phyloP scores from a whole-genome alignment of 2,329 filamentous ascomycete species.

The Sphaceloma murrayae region DNA sequence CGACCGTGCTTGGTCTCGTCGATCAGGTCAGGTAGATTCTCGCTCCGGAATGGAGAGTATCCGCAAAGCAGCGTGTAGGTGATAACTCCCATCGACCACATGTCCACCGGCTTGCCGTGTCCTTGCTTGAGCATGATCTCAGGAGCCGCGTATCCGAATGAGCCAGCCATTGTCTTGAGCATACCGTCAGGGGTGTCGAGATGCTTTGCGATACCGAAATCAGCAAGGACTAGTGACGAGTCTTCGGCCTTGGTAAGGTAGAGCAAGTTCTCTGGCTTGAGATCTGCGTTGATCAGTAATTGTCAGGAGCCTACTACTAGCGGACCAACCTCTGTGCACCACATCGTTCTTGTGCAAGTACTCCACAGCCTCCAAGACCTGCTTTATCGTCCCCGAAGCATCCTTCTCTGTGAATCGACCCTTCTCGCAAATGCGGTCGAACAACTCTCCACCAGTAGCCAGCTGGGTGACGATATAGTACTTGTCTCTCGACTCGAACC shows the following conservation, averaged over 20 bases:
- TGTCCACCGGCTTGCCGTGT: slow-evolving; percentile 95
- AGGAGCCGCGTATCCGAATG: slow-evolving; percentile 93
- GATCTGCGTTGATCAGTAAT: slow-evolving; percentile 51
- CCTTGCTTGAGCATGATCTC: slow-evolving; percentile 98
- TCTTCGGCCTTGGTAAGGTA: slow-evolving; percentile 70
- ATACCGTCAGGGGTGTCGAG: slow-evolving; percentile 83
- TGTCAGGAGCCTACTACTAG: no score
- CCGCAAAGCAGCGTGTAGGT: slow-evolving; percentile 97
- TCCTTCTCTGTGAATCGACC: slow-evolving; percentile 99
- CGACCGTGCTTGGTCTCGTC: slow-evolving; percentile 79
- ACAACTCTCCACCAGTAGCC: slow-evolving; percentile 89
- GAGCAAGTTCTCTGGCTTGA: slow-evolving; percentile 95
- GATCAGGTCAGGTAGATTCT: slow-evolving; percentile 85
- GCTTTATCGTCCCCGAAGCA: slow-evolving; percentile 86
- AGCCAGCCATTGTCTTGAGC: slow-evolving; percentile 95
- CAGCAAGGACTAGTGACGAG: slow-evolving; percentile 84
- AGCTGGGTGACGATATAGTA: slow-evolving; percentile 98
- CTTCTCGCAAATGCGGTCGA: slow-evolving; percentile 95
- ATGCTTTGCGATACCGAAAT: slow-evolving; percentile 98
- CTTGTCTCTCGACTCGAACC: slow-evolving; percentile 99
- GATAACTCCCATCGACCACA: slow-evolving; percentile 99
- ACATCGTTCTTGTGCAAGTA: slow-evolving; percentile 93
- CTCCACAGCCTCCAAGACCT: slow-evolving; percentile 85
- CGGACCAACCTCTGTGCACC: slow-evolving; percentile 71
- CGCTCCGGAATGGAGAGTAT: slow-evolving; percentile 94